Evolutionary conservation across 345 rosid genomes (phyloP).

Genomic region (Eucalyptus leucophloia): DNA sequence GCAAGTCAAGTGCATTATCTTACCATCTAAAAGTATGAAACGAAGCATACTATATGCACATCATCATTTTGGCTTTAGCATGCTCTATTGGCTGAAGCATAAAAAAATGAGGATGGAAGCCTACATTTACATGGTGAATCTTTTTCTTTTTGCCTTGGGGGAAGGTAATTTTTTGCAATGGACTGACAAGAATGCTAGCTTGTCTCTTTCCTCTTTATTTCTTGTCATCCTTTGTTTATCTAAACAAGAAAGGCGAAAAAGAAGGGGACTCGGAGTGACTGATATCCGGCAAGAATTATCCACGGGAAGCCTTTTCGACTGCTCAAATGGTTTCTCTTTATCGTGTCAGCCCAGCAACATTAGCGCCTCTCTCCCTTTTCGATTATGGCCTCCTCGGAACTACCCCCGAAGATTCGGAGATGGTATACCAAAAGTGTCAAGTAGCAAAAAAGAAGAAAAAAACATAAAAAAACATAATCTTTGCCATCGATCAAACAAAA

Average conservation of each 20-base stretch:
- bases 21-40: not conserved
- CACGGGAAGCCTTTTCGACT: conserved; percentile 52
- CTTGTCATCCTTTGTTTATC: not conserved
- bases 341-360: conserved; percentile 54
- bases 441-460: not conserved
- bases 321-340: conserved; percentile 67
- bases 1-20: not conserved
- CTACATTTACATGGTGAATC: not conserved
- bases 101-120: not conserved
- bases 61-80: not conserved
- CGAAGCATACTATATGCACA: not conserved
- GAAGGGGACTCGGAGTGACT: conserved; percentile 2
- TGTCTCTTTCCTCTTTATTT: conserved; percentile 13
- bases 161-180: not conserved
- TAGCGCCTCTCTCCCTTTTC: conserved; percentile 28
- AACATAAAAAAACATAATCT: not conserved
- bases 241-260: not conserved
- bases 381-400: conserved; percentile 15
- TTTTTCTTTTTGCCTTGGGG: not conserved
- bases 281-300: conserved; percentile 46
- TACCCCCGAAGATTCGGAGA: not conserved
- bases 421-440: not conserved
- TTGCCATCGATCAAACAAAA: not conserved
- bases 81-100: not conserved
- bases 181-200: conserved; percentile 22